Percentiles rank a stretch among this genome's conserved stretches.
Evolutionary conservation across 2,329 filamentous ascomycete genomes (phyloP).

Genomic region (Neoscytalidium dimidiatum): DNA sequence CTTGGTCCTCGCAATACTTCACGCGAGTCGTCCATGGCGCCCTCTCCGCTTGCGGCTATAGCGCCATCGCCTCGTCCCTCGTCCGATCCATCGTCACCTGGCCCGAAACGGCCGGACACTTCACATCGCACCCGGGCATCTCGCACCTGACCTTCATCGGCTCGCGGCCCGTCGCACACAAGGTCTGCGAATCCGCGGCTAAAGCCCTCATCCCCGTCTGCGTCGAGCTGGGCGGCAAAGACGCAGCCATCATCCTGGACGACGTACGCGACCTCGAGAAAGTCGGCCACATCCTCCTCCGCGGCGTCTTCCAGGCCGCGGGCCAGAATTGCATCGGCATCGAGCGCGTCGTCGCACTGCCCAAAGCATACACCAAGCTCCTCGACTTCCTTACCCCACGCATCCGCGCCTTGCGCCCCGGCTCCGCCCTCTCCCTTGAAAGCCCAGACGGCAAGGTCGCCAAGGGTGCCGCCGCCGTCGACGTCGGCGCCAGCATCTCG

Average conservation of each 20-base stretch:
- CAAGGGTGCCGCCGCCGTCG: slow-evolving; percentile 50
- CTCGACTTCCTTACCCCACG: slow-evolving; percentile 70
- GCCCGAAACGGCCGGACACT: slow-evolving; percentile 75
- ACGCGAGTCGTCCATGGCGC: slow-evolving; percentile 75
- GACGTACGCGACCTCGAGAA: slow-evolving; percentile 68
- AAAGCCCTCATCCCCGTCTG: slow-evolving; percentile 84
- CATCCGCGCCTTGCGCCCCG: slow-evolving; percentile 73
- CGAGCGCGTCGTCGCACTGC: slow-evolving; percentile 83
- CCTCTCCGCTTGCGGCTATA: slow-evolving; percentile 79
- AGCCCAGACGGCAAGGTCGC: slow-evolving; percentile 29
- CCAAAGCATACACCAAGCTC: slow-evolving; percentile 73
- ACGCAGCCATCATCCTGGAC: slow-evolving; percentile 86
- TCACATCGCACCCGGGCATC: slow-evolving; percentile 83
- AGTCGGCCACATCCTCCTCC: slow-evolving; percentile 80
- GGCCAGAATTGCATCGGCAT: slow-evolving; percentile 98
- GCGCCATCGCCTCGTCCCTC: slow-evolving; percentile 71
- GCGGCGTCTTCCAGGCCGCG: slow-evolving; percentile 90
- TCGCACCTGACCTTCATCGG: slow-evolving; percentile 96
- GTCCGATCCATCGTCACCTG: slow-evolving; percentile 87
- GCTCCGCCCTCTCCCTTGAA: slow-evolving; percentile 58
- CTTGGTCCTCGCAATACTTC: slow-evolving; percentile 88
- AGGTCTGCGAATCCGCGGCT: slow-evolving; percentile 84
- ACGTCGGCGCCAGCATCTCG: slow-evolving; percentile 91
- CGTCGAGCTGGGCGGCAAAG: slow-evolving; percentile 92
- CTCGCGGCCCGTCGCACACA: slow-evolving; percentile 80